Evolutionary conservation across 176 grass and related monocot species (phyloP).

Genomic region (Aegilops speltoides): DNA sequence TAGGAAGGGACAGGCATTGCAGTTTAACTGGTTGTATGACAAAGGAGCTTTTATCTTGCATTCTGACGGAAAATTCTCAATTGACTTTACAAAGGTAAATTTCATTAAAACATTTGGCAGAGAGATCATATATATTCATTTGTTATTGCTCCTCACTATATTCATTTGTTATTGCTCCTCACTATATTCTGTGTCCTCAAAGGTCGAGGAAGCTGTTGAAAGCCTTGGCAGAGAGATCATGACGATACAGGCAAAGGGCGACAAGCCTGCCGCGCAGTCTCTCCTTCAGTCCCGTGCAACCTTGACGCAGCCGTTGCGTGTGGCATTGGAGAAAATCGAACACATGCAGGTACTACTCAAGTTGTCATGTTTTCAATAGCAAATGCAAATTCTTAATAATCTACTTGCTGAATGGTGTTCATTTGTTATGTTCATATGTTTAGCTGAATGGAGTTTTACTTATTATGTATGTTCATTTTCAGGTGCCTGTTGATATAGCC

Average conservation of each 20-base stretch:
- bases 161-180: background rate
- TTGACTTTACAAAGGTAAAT: constrained; percentile 85
- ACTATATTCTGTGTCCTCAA: constrained; percentile 15
- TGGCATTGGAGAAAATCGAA: constrained; percentile 85
- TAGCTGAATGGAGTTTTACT: too few relatives aligned
- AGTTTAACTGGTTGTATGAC: constrained; percentile 96
- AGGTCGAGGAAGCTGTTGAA: constrained; percentile 92
- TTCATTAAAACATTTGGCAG: background rate
- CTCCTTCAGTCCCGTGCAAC: constrained; percentile 69
- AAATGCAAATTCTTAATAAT: background rate
- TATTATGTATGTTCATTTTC: constrained; percentile 8
- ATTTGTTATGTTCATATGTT: background rate
- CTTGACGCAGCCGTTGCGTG: constrained; percentile 64
- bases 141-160: too few relatives aligned
- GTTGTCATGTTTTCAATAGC: background rate
- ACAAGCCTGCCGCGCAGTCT: constrained; percentile 62
- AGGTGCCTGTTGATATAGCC: constrained; percentile 87
- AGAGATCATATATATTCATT: background rate
- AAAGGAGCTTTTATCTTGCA: constrained; percentile 85
- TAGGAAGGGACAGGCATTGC: constrained; percentile 90
- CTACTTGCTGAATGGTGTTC: background rate
- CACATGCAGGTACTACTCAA: constrained; percentile 56
- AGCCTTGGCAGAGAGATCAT: constrained; percentile 88
- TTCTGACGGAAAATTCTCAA: constrained; percentile 75
- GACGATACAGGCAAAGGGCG: constrained; percentile 86